Percentiles rank a stretch among this genome's conserved stretches.
These are phyloP conservation scores for Penicillium decumbens DNA, from an alignment of 2,329 filamentous ascomycete species.

Conservation along the genomic window DNA sequence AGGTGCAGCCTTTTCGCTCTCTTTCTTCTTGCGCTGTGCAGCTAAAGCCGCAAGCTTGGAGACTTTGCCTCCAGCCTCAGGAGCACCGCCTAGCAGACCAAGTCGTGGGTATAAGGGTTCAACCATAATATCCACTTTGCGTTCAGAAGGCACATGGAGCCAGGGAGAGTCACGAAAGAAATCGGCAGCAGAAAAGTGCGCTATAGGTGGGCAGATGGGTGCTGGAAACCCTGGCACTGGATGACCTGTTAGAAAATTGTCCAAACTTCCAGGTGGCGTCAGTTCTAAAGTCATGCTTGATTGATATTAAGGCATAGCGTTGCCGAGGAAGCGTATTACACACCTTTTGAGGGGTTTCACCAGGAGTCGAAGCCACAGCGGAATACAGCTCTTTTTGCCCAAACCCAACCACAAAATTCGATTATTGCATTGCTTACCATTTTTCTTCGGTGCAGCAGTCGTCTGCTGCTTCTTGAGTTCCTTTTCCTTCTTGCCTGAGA, in stretches of 20 bases:
- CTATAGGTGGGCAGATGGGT: constrained; percentile 22
- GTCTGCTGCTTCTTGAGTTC: constrained; percentile 33
- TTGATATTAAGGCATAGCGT: not conserved
- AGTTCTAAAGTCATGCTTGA: constrained; percentile 25
- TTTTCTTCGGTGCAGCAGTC: constrained; percentile 23
- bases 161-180: constrained; percentile 86
- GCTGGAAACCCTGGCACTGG: constrained; percentile 32
- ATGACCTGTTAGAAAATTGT: constrained; percentile 37
- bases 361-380: not conserved
- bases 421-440: constrained; percentile 24
- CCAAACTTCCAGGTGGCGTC: constrained; percentile 29
- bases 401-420: constrained; percentile 31
- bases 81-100: constrained; percentile 72
- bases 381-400: not conserved
- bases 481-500: constrained; percentile 35
- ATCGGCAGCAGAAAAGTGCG: constrained; percentile 46
- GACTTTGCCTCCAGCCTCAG: constrained; percentile 61
- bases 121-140: constrained; percentile 60
- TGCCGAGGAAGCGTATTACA: not conserved
- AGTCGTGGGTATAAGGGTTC: constrained; percentile 56
- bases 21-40: constrained; percentile 78
- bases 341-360: not conserved
- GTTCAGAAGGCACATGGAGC: constrained; percentile 65
- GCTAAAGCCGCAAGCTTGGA: constrained; percentile 90
- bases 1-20: constrained; percentile 54